Conservation (phyloP, 306 rosid species). For the Prunus dulcis region DNA sequence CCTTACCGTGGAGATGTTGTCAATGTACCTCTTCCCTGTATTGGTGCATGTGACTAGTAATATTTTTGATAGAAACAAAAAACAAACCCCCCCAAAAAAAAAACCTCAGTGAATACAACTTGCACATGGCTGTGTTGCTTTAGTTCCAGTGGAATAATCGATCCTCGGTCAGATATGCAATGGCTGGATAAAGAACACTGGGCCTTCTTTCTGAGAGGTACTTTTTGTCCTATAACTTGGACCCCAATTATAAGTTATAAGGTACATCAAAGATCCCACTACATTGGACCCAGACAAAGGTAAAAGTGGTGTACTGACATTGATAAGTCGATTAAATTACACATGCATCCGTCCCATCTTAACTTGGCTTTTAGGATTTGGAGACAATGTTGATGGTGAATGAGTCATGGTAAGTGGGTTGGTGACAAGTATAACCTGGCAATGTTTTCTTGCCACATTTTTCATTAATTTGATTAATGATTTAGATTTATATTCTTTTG, state of each 20-base stretch:
- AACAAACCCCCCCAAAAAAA: too few species aligned
- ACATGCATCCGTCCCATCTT: background rate
- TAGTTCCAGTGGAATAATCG: background rate
- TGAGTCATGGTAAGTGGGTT: too few species aligned
- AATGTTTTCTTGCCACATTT: background rate
- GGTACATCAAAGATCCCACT: background rate
- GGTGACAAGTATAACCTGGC: too few species aligned
- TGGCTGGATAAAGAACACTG: background rate
- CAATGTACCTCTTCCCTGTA: too few species aligned
- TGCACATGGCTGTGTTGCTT: slow-evolving; percentile 13
- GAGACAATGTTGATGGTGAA: too few species aligned
- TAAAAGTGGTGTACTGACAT: background rate
- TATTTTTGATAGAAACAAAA: too few species aligned
- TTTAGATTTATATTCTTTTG: background rate
- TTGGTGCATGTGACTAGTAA: too few species aligned
- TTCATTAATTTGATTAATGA: too few species aligned
- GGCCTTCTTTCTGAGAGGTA: slow-evolving; percentile 5
- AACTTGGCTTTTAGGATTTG: background rate
- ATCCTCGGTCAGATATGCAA: background rate
- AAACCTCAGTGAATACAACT: background rate
- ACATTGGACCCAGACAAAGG: background rate
- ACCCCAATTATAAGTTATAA: too few species aligned
- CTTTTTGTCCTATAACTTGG: background rate
- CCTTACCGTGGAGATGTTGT: too few species aligned
- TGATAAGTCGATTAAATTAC: background rate